These are phyloP conservation scores for Lactifluus rugatus DNA, from an alignment of 768 basidiomycete species.

Conservation along the genomic window DNA sequence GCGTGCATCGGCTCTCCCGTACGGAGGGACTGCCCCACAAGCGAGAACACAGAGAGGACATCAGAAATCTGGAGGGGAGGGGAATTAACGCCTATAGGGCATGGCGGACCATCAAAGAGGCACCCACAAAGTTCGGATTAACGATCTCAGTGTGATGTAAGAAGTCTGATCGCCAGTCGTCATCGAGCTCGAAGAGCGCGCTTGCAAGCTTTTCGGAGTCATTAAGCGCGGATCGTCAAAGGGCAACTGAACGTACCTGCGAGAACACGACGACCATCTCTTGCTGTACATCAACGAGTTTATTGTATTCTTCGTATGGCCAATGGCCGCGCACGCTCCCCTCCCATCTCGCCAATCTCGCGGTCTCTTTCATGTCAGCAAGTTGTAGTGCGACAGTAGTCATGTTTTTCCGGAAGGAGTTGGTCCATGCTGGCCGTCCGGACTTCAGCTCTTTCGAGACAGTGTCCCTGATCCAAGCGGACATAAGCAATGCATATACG, in stretches of 20 bases:
- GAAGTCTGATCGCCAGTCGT: conserved; percentile 32
- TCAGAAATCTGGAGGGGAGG: conserved; percentile 30
- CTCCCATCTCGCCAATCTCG: conserved; percentile 36
- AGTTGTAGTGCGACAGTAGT: conserved; percentile 28
- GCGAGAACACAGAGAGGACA: conserved; percentile 31
- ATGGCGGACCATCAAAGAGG: not conserved
- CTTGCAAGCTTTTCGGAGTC: conserved; percentile 28
- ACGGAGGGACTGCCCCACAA: conserved; percentile 35
- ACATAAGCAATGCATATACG: conserved; percentile 35
- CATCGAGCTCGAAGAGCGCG: conserved; percentile 35
- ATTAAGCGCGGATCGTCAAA: not conserved
- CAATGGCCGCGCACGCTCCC: conserved; percentile 44
- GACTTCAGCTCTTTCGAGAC: conserved; percentile 14
- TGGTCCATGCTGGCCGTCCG: conserved; percentile 21
- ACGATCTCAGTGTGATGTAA: conserved; percentile 39
- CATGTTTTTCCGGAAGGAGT: conserved; percentile 26
- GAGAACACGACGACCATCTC: conserved; percentile 34
- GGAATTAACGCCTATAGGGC: not conserved
- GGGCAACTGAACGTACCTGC: conserved; percentile 24
- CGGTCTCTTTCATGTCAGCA: conserved; percentile 27
- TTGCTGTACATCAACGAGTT: conserved; percentile 31
- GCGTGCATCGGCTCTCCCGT: conserved; percentile 37
- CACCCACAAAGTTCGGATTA: conserved; percentile 45
- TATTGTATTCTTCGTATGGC: conserved; percentile 39
- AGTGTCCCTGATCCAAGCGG: conserved; percentile 31